These are phyloP conservation scores for Trichoderma koningiopsis DNA, from an alignment of 2,329 filamentous ascomycete species.

Conservation along the genomic window DNA sequence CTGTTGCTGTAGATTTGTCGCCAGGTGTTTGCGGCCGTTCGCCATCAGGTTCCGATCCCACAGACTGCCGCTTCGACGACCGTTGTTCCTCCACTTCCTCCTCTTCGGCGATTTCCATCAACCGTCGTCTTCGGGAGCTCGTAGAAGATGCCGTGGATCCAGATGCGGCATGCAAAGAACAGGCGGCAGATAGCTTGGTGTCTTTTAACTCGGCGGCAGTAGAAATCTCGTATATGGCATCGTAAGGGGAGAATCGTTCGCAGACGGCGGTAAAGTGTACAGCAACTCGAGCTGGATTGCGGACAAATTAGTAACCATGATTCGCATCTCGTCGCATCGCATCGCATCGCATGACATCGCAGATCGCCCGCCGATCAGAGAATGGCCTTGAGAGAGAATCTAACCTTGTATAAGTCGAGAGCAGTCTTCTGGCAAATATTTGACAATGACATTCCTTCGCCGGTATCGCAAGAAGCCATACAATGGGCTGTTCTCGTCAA, in stretches of 20 bases:
- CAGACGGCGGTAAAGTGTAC: slow-evolving; percentile 69
- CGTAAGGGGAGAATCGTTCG: slow-evolving; percentile 79
- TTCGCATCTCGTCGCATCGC: not conserved
- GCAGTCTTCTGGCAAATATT: slow-evolving; percentile 87
- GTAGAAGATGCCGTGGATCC: slow-evolving; percentile 83
- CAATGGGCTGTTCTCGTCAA: slow-evolving; percentile 82
- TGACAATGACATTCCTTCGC: slow-evolving; percentile 86
- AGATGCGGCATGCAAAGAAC: slow-evolving; percentile 84
- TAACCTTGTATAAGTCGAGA: slow-evolving; percentile 90
- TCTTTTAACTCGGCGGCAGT: slow-evolving; percentile 80
- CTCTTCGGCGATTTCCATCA: slow-evolving; percentile 94
- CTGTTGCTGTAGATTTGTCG: slow-evolving; percentile 29
- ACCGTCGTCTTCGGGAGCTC: slow-evolving; percentile 73
- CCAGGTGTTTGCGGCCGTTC: slow-evolving; percentile 36
- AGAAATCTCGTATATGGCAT: slow-evolving; percentile 78
- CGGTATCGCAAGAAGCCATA: slow-evolving; percentile 92
- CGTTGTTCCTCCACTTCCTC: slow-evolving; percentile 69
- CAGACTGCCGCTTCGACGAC: slow-evolving; percentile 61
- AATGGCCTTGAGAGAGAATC: slow-evolving; percentile 32
- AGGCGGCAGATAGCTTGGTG: slow-evolving; percentile 82
- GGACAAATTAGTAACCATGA: not conserved
- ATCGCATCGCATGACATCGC: not conserved
- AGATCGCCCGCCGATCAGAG: slow-evolving; percentile 5
- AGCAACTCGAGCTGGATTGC: slow-evolving; percentile 72
- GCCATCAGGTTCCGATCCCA: slow-evolving; percentile 49